A percentile compares a stretch with the other conserved stretches of the same genome.
Conservation (phyloP, 163 green algal species). For the Coccomyxa subellipsoidea region DNA sequence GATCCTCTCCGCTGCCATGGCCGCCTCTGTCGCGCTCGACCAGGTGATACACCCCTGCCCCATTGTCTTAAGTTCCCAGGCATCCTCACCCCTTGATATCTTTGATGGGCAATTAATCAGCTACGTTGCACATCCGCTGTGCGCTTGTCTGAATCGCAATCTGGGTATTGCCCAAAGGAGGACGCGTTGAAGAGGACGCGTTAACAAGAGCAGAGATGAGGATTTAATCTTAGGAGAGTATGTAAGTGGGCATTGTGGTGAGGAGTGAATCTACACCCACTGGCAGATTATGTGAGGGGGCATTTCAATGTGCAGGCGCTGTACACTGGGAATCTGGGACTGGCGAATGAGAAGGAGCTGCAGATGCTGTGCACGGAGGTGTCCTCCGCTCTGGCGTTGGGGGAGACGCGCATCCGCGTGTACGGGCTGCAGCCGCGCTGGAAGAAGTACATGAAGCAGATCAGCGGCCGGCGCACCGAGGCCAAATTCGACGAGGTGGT, state of each 20-base stretch:
- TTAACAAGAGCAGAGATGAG: too few species aligned
- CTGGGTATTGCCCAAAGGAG: too few species aligned
- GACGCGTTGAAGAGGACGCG: too few species aligned
- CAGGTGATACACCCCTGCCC: constrained; percentile 20
- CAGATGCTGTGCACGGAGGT: constrained; percentile 23
- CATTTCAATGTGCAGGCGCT: constrained; percentile 11
- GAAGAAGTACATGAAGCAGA: constrained; percentile 26
- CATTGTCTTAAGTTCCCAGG: background rate
- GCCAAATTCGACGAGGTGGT: constrained; percentile 25
- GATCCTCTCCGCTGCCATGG: constrained; percentile 33
- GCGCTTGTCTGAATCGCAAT: too few species aligned
- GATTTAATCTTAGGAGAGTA: too few species aligned
- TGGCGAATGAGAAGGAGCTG: constrained; percentile 17
- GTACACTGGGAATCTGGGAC: constrained; percentile 18
- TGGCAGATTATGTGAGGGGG: background rate
- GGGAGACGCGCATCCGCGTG: constrained; percentile 15
- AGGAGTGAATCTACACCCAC: too few species aligned
- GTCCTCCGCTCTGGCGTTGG: constrained; percentile 13
- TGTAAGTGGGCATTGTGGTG: too few species aligned
- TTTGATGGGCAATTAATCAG: too few species aligned
- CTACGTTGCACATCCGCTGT: too few species aligned
- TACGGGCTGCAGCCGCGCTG: constrained; percentile 21
- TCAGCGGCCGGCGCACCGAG: background rate
- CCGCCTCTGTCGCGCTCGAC: constrained; percentile 40
- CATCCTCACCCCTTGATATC: background rate